These are phyloP conservation scores for Amylostereum chailletii DNA, from an alignment of 1,284 basidiomycete species.

Conservation along the genomic window DNA sequence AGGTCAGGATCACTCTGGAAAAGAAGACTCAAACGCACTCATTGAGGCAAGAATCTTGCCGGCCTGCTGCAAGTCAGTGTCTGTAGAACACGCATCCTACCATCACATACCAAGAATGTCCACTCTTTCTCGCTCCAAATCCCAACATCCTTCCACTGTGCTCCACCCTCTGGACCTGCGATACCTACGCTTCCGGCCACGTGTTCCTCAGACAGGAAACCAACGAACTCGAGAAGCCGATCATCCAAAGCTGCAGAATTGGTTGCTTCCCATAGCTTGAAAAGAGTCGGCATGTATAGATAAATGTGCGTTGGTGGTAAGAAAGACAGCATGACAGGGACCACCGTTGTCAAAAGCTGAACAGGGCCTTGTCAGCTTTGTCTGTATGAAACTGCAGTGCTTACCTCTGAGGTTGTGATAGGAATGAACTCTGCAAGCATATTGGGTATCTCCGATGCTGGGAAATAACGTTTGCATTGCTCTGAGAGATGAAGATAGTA, in stretches of 20 bases:
- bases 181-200: conserved; percentile 50
- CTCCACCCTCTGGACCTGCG: conserved; percentile 43
- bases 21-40: conserved; percentile 44
- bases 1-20: conserved; percentile 2
- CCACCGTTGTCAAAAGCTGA: conserved; percentile 44
- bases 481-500: conserved; percentile 68
- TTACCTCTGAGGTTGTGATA: conserved; percentile 52
- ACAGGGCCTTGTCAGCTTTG: background rate
- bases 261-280: conserved; percentile 82
- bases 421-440: conserved; percentile 74
- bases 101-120: conserved; percentile 54
- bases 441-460: conserved; percentile 52
- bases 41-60: conserved; percentile 84
- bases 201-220: conserved; percentile 71
- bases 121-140: conserved; percentile 88
- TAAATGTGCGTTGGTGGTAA: conserved; percentile 62
- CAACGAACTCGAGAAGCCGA: conserved; percentile 76
- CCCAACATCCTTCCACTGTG: conserved; percentile 71
- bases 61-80: background rate
- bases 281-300: conserved; percentile 65
- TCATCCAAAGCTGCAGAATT: conserved; percentile 79
- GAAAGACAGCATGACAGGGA: conserved; percentile 71
- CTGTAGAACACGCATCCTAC: too few species aligned
- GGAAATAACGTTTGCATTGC: conserved; percentile 62
- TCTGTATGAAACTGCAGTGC: conserved; percentile 13